Percentiles rank a stretch among this genome's conserved stretches.
These are phyloP conservation scores for Ceratocystis alfenasii DNA, from an alignment of 2,329 filamentous ascomycete genomes.

Conservation along the genomic window DNA sequence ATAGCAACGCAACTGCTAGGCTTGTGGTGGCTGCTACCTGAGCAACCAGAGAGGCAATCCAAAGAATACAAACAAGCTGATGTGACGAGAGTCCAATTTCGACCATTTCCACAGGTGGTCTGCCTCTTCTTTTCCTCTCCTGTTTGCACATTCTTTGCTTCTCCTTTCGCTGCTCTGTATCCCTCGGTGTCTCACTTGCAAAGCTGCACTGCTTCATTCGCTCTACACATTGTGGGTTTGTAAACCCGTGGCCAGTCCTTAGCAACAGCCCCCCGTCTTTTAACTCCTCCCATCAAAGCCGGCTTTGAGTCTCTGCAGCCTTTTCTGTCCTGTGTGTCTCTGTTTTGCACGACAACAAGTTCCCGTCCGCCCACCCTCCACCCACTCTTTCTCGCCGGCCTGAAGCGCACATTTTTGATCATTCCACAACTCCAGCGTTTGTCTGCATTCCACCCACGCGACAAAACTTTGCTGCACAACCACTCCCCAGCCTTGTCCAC, in stretches of 20 bases:
- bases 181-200: slow-evolving; percentile 7
- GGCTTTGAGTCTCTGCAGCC: neutral
- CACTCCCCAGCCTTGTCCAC: slow-evolving; percentile 1
- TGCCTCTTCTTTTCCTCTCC: neutral
- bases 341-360: neutral
- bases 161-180: neutral
- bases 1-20: neutral
- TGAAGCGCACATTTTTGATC: neutral
- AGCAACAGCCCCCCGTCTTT: neutral
- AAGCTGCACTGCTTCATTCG: neutral
- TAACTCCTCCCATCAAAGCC: neutral
- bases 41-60: slow-evolving; percentile 3
- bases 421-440: slow-evolving; percentile 1
- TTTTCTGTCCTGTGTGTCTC: neutral
- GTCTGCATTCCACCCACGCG: neutral
- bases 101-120: neutral
- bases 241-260: neutral
- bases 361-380: neutral
- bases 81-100: slow-evolving; percentile 5
- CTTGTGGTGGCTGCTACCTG: slow-evolving; percentile 11
- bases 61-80: neutral
- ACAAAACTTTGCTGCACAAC: neutral
- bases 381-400: neutral
- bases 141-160: neutral
- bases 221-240: neutral